A percentile compares a stretch with the other conserved stretches of the same genome.
These are phyloP conservation scores for Jatropha curcas DNA, from an alignment of 345 rosid species.

Conservation along the genomic window DNA sequence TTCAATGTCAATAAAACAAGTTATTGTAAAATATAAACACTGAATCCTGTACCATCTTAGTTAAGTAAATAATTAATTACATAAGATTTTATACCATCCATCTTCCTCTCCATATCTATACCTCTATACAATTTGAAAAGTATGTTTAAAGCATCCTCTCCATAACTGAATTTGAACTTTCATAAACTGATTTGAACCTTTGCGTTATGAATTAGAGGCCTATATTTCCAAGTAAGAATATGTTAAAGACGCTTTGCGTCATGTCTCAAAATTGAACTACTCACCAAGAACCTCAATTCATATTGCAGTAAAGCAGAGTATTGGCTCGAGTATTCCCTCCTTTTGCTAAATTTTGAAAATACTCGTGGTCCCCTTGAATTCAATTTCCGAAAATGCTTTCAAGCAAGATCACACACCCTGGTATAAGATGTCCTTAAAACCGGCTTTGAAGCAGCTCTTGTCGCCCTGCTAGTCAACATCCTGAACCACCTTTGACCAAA, in stretches of 20 bases:
- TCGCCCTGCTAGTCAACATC: constrained; percentile 49
- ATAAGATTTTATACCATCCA: not conserved
- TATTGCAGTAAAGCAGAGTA: constrained; percentile 13
- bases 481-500: constrained; percentile 54
- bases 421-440: constrained; percentile 47
- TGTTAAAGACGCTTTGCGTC: constrained; percentile 1
- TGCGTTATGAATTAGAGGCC: constrained; percentile 13
- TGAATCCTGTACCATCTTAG: not conserved
- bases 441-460: constrained; percentile 39
- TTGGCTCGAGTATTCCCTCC: not conserved
- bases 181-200: too few relatives aligned
- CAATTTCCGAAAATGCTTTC: constrained; percentile 50
- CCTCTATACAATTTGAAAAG: constrained; percentile 22
- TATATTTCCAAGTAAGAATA: constrained; percentile 6
- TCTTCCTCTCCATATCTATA: constrained; percentile 10
- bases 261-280: constrained; percentile 21
- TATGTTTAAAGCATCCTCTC: constrained; percentile 4
- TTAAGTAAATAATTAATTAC: not conserved
- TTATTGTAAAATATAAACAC: not conserved
- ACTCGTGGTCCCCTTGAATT: constrained; percentile 48
- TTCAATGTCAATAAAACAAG: not conserved
- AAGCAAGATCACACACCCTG: constrained; percentile 40
- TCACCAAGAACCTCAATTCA: not conserved
- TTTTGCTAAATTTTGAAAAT: constrained; percentile 25
- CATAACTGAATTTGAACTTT: constrained; percentile 13